Evolutionary conservation across 495 filamentous ascomycete species (phyloP), one percentile per base, ranked within the genome.

Genomic region (Neurospora sp.): DNA sequence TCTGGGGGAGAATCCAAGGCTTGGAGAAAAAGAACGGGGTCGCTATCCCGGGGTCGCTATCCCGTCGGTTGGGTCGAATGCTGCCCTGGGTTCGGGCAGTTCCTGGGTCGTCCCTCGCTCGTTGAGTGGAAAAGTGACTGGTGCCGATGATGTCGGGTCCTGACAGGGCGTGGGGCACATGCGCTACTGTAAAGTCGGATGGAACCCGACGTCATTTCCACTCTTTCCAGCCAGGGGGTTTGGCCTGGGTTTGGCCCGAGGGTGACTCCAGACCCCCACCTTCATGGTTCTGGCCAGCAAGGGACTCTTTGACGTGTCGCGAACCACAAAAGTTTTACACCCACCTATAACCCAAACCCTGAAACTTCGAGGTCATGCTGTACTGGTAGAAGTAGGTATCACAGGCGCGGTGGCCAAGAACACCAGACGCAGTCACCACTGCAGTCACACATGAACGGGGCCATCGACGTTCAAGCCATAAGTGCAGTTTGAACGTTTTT

Each of bases 201-300:
- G 69, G 70, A 27, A 39, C 60, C 20, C 54, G 70, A 71, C 46
- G 75, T 76, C 75, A 76, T 72, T 70, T 72, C 73, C 75, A 75
- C 27, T 35, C 54, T 66, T 66, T 66, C 14, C 54, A 66, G 27
- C 54, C 54, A 66, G 54, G 54, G 49, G 54, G 2, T 31, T 31
- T 35, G 11, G 49, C 20, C 20, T 60, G 4, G 9, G 16, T 18
- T 46, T 46, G 23, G 5, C 23, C 23, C 11, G 12, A 62, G 49
- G 12, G 5, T 31, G 49, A 31, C 49, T 62, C 23, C 54, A 66
- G 27, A 18, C 54, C 54, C 54, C 54, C 27, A 66, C 54, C 12
- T 66, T 16, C 6, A 66, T 66, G 54, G 54, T 66, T 35, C 54
- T 66, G 54, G 54, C 54, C 54, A 66, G 54, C 54, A 66, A 66